These are phyloP conservation scores for Epichloe gansuensis DNA, from an alignment of 2,329 filamentous ascomycete genomes.

Conservation along the genomic window DNA sequence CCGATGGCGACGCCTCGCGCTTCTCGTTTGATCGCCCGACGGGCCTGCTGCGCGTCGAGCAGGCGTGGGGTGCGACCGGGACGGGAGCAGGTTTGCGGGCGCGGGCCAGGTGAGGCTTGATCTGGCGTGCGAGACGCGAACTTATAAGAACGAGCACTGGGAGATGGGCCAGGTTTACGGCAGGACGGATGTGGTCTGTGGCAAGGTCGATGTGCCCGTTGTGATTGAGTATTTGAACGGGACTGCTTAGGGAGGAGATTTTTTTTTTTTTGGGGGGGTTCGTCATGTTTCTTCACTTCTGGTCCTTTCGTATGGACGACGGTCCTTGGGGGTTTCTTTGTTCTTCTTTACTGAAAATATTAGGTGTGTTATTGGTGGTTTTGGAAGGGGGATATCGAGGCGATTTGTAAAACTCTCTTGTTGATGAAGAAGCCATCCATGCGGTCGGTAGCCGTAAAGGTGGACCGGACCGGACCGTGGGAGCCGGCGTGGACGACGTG, in stretches of 20 bases:
- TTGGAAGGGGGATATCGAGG: no score
- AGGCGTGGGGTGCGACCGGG: slow-evolving; percentile 1
- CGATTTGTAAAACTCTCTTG: no score
- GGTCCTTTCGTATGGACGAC: no score
- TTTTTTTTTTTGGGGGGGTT: neutral
- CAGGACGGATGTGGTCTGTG: neutral
- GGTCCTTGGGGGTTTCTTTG: no score
- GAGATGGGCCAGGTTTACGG: neutral
- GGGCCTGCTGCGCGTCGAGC: neutral
- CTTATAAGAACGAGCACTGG: neutral
- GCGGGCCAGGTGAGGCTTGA: neutral
- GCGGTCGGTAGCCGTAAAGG: no score
- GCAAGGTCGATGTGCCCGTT: neutral
- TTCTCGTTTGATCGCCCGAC: neutral
- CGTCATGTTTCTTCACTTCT: neutral
- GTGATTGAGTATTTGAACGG: neutral
- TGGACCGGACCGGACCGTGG: no score
- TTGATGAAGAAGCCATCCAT: no score
- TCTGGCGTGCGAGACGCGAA: neutral
- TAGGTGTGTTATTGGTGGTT: no score
- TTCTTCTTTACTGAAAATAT: no score
- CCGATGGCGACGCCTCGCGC: neutral
- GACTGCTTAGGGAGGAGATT: neutral
- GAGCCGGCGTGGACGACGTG: no score
- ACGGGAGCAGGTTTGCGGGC: neutral